Conservation (phyloP, 2,329 filamentous ascomycete species). For the Exophiala mesophila region DNA sequence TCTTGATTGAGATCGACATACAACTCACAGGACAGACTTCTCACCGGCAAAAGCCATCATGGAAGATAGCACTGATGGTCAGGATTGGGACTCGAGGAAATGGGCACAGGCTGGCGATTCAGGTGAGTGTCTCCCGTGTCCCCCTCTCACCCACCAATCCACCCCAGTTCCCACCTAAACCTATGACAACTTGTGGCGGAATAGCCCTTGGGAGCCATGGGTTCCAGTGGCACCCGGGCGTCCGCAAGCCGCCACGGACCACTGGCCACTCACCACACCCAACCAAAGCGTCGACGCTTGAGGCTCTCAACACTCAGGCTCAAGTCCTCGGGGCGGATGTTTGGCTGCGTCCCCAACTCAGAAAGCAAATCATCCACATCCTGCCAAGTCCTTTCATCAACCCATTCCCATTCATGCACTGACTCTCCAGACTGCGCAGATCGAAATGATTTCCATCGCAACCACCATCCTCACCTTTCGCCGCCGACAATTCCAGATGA, state of each 20-base stretch:
- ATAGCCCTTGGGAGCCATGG: too few relatives aligned
- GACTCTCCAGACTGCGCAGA: slow-evolving; percentile 22
- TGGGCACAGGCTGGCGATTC: neutral
- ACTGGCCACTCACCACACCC: neutral
- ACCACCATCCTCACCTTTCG: slow-evolving; percentile 2
- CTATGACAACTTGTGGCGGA: too few relatives aligned
- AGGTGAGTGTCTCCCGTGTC: neutral
- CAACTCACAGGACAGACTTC: too few relatives aligned
- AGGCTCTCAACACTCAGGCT: too few relatives aligned
- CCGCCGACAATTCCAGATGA: slow-evolving; percentile 31
- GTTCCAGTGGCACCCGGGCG: neutral
- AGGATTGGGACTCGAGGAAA: neutral
- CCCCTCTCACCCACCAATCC: too few relatives aligned
- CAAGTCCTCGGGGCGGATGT: neutral
- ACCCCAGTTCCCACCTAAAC: neutral
- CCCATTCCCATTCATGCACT: slow-evolving; percentile 7
- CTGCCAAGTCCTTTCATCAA: slow-evolving; percentile 5
- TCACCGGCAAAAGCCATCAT: too few relatives aligned
- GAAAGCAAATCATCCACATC: slow-evolving; percentile 3
- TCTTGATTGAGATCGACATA: too few relatives aligned
- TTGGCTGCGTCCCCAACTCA: neutral
- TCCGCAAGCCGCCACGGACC: neutral
- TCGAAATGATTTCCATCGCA: slow-evolving; percentile 9
- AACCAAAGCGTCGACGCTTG: neutral
- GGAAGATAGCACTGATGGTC: too few relatives aligned